phyloP scores from a whole-genome alignment of 2,329 filamentous ascomycete species.

The Trichoderma harzianum region DNA sequence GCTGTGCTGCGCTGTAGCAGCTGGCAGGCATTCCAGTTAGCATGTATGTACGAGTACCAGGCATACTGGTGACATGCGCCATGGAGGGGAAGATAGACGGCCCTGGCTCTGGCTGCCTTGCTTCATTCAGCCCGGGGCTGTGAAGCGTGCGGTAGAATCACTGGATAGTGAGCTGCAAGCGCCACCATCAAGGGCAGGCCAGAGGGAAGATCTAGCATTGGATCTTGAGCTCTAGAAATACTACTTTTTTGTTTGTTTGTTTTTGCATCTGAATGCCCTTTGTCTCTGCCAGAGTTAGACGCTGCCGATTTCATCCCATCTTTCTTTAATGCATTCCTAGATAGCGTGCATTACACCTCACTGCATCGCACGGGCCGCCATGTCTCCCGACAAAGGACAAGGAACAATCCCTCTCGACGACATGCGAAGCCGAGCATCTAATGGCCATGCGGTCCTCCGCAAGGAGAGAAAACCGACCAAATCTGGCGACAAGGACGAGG shows the following conservation, averaged over 20 bases:
- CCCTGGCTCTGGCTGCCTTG: neutral
- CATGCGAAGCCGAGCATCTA: slow-evolving; percentile 20
- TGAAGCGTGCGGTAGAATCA: neutral
- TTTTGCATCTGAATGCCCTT: neutral
- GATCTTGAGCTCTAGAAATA: neutral
- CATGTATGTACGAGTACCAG: neutral
- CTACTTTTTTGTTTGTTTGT: neutral
- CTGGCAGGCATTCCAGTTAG: neutral
- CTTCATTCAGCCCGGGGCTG: slow-evolving; percentile 17
- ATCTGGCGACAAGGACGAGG: slow-evolving; percentile 8
- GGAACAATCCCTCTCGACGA: slow-evolving; percentile 20
- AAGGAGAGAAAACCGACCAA: slow-evolving; percentile 14
- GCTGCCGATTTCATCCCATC: neutral
- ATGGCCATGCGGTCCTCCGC: slow-evolving; percentile 19
- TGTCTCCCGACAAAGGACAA: slow-evolving; percentile 19
- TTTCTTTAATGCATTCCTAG: neutral
- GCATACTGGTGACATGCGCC: neutral
- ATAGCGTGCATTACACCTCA: neutral
- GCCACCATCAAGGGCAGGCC: neutral
- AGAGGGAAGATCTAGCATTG: neutral
- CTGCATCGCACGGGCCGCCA: slow-evolving; percentile 5
- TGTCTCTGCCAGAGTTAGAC: neutral
- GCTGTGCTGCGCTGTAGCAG: neutral
- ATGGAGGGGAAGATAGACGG: neutral
- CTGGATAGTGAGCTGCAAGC: neutral